A percentile compares a stretch with the other conserved stretches of the same genome.
These are phyloP conservation scores for Datura wrightii DNA, from an alignment of 257 asterid species.

Conservation along the genomic window DNA sequence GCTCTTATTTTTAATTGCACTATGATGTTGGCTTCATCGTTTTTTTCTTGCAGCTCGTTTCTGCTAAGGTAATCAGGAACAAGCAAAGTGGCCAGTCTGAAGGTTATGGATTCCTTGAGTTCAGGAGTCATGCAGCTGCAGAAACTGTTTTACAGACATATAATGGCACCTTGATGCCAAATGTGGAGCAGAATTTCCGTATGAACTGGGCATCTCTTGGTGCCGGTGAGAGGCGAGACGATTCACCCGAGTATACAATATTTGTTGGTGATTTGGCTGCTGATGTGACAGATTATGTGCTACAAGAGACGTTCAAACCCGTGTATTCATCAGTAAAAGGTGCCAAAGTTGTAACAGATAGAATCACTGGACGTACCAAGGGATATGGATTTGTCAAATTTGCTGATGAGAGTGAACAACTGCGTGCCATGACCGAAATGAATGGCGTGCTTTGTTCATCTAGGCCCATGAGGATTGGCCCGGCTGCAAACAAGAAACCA, in stretches of 20 bases:
- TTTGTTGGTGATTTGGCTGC: conserved; percentile 95
- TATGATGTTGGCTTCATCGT: not conserved
- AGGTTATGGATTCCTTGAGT: conserved; percentile 89
- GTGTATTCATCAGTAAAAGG: conserved; percentile 76
- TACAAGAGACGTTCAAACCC: conserved; percentile 70
- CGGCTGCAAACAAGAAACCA: conserved; percentile 84
- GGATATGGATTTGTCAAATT: conserved; percentile 89
- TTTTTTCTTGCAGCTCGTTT: conserved; percentile 53
- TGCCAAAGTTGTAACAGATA: conserved; percentile 83
- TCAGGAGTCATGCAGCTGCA: conserved; percentile 71
- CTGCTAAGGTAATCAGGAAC: conserved; percentile 75
- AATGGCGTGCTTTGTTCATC: conserved; percentile 77
- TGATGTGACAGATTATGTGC: conserved; percentile 74
- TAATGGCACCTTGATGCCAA: conserved; percentile 73
- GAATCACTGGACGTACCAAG: conserved; percentile 83
- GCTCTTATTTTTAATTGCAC: not conserved
- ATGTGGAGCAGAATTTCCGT: conserved; percentile 64
- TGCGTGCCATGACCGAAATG: conserved; percentile 87
- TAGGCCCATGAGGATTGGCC: conserved; percentile 90
- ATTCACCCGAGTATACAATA: conserved; percentile 72
- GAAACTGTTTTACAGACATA: conserved; percentile 66
- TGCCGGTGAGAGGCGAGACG: conserved; percentile 81
- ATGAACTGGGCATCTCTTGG: conserved; percentile 90
- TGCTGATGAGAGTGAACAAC: conserved; percentile 81
- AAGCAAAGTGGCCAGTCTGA: conserved; percentile 77